phyloP scores from a whole-genome alignment of 1,284 basidiomycete genomes.

The Coniferiporia weirii region DNA sequence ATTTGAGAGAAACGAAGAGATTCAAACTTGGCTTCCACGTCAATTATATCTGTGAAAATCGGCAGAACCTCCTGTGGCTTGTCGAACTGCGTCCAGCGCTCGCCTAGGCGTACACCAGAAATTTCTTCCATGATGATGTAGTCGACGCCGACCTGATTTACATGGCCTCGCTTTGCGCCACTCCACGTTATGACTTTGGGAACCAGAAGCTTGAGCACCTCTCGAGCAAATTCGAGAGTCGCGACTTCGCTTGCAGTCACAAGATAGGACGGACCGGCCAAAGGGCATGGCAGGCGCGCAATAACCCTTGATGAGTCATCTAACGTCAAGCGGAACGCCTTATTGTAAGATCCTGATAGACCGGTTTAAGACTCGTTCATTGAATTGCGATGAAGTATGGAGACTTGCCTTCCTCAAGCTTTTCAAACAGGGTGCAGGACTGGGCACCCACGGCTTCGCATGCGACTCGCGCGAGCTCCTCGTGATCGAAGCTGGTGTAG shows the following conservation, averaged over 20 bases:
- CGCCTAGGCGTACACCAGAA: conserved; percentile 25
- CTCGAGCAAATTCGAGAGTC: conserved; percentile 32
- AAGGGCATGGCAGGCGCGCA: conserved; percentile 28
- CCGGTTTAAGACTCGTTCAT: background rate
- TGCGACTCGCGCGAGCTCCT: conserved; percentile 19
- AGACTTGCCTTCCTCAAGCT: conserved; percentile 21
- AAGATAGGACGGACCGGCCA: conserved; percentile 29
- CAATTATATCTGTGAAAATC: conserved; percentile 22
- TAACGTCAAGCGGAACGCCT: conserved; percentile 29
- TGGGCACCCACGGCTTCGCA: conserved; percentile 17
- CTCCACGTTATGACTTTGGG: conserved; percentile 33
- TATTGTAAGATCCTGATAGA: conserved; percentile 24
- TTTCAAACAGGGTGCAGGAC: conserved; percentile 17
- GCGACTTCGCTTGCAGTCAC: conserved; percentile 37
- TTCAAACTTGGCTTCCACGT: conserved; percentile 23
- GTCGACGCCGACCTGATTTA: conserved; percentile 30
- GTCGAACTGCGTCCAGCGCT: conserved; percentile 21
- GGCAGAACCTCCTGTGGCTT: conserved; percentile 4
- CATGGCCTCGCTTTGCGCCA: background rate
- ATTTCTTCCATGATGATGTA: conserved; percentile 37
- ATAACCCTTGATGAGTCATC: conserved; percentile 29
- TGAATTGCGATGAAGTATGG: background rate
- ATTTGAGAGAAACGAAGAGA: conserved; percentile 27
- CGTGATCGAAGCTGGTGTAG: conserved; percentile 22
- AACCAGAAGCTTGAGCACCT: conserved; percentile 27